These are phyloP conservation scores for Drechslerella dactyloides DNA, from an alignment of 2,329 filamentous ascomycete genomes.

Conservation along the genomic window DNA sequence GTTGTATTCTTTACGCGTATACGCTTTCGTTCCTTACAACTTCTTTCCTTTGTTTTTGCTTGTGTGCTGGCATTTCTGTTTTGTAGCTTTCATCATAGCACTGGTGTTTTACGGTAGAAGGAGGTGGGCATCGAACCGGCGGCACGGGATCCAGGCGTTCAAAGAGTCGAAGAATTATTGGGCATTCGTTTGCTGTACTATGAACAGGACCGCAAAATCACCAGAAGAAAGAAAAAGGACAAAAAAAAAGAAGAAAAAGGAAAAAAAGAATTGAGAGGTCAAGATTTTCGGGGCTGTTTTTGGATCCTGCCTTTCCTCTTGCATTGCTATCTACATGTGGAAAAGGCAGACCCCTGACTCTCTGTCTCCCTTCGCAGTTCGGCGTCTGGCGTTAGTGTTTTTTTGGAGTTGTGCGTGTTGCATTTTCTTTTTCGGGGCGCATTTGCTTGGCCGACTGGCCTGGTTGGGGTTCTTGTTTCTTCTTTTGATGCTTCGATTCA, in stretches of 20 bases:
- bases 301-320: neutral
- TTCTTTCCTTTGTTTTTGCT: conserved; percentile 6
- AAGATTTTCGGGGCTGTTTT: neutral
- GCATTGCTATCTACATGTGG: neutral
- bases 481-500: conserved; percentile 2
- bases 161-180: neutral
- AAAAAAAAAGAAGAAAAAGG: conserved; percentile 10
- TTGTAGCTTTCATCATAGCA: neutral
- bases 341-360: conserved; percentile 4
- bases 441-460: conserved; percentile 3
- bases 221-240: neutral
- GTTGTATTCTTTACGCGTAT: conserved; percentile 1
- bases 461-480: neutral
- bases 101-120: neutral
- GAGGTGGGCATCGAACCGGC: neutral
- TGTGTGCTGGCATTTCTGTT: neutral
- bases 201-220: neutral
- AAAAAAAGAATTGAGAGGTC: neutral
- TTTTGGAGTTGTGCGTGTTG: conserved; percentile 16
- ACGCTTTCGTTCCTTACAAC: conserved; percentile 10
- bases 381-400: neutral
- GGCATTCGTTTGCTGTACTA: neutral
- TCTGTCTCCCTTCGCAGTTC: conserved; percentile 7
- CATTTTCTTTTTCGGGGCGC: neutral
- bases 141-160: conserved; percentile 1